Base-by-base conservation (phyloP, 192 early-diverging fungal genomes). In the Rhizophagus sp. region DNA sequence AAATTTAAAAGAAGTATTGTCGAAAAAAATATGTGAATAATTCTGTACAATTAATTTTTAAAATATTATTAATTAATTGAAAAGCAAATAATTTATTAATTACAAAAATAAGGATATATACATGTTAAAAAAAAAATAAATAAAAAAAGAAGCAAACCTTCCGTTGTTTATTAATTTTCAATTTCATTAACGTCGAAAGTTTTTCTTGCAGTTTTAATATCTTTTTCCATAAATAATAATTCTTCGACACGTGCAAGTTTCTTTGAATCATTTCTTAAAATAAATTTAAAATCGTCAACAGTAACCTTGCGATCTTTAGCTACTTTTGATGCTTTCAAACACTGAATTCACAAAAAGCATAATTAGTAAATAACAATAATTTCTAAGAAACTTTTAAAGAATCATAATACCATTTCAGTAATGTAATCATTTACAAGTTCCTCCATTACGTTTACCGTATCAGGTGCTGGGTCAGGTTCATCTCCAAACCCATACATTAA, bases 401-500 rank as follows among this genome's bases (percentile, higher is more conserved):
- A n/a, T n/a, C n/a, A n/a, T n/a, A 83, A 73, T 89, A 94, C 94
- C 86, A 95, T 89, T 76, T 96, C 94, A 10, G 88, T 89, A 49
- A 95, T 85, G 79, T 94, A 96, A 61, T 91, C 90, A 52, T 91
- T 85, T 30, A 96, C 87, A 80, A 95, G 84, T 75, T 95, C 94
- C 70, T 96, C 95, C 90, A 96, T 87, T 2, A 96, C 85, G 9
- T 92, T 91, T n/a, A 92, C 91, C 39, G 93, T 89, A 79, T 96
- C 95, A 24, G 88, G 84, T 1, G 91, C 84, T 25, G 95, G 94
- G 65, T 94, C 88, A 27, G 83, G 84, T 17, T 92, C 93, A 83
- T 96, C 95, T 17, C 95, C 95, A 84, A 94, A 94, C 41, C 95
- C 95, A 83, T 93, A 96, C 92, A 96, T 95, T 81, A 96, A 84